Evolutionary conservation across 2,329 filamentous ascomycete genomes (phyloP).

Genomic region (Penicillium sp.): DNA sequence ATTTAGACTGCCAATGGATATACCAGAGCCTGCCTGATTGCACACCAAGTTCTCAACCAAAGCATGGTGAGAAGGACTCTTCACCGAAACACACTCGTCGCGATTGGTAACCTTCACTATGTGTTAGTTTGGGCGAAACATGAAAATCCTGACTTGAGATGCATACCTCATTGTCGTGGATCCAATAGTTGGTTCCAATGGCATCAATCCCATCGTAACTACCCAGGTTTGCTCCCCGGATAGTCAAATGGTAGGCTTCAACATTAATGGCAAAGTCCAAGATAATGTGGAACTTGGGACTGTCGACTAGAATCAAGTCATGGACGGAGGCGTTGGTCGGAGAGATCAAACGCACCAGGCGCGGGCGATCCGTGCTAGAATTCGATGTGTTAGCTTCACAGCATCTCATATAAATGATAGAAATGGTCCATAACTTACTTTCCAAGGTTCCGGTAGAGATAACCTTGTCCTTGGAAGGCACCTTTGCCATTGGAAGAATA

Average conservation of each 20-base stretch:
- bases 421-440: constrained; percentile 21
- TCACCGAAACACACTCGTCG: constrained; percentile 42
- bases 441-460: constrained; percentile 31
- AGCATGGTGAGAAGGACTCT: constrained; percentile 38
- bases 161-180: constrained; percentile 38
- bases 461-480: constrained; percentile 40
- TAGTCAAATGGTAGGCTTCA: constrained; percentile 41
- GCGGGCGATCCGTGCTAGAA: constrained; percentile 19
- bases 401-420: not conserved
- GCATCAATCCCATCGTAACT: constrained; percentile 42
- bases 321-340: constrained; percentile 30
- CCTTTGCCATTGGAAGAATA: constrained; percentile 37
- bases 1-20: constrained; percentile 40
- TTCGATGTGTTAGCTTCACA: not conserved
- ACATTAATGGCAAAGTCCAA: constrained; percentile 39
- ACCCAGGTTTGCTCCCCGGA: constrained; percentile 39
- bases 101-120: constrained; percentile 35
- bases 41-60: constrained; percentile 40
- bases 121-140: not conserved
- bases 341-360: constrained; percentile 27
- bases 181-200: constrained; percentile 38
- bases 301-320: constrained; percentile 36
- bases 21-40: constrained; percentile 40
- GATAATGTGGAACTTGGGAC: constrained; percentile 41
- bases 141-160: not conserved